These are phyloP conservation scores for Elaeagnus macrophylla DNA, from an alignment of 306 rosid genomes.

Conservation along the genomic window DNA sequence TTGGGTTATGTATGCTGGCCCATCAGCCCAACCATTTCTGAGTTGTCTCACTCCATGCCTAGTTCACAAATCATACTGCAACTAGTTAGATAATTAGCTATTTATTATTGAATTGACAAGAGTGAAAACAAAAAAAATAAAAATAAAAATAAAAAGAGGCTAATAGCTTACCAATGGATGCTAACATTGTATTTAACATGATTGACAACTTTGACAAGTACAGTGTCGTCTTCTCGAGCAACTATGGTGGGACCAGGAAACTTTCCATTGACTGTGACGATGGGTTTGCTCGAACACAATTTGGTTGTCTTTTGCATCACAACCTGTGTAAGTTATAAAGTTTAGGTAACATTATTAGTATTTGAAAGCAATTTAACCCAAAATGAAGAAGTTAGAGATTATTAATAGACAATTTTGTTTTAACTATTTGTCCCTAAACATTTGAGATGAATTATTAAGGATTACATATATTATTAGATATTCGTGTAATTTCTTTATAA, in stretches of 20 bases:
- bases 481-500: too few species aligned
- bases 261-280: constrained; percentile 43
- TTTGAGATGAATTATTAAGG: too few species aligned
- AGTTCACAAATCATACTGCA: not conserved
- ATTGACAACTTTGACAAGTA: constrained; percentile 47
- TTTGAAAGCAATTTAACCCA: not conserved
- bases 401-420: too few species aligned
- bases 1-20: constrained; percentile 85
- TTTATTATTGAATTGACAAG: too few species aligned
- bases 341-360: not conserved
- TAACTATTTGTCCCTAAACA: too few species aligned
- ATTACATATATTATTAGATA: too few species aligned
- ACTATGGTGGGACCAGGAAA: constrained; percentile 49
- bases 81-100: not conserved
- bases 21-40: constrained; percentile 82
- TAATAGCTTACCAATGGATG: constrained; percentile 62
- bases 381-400: too few species aligned
- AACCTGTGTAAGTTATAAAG: constrained; percentile 18
- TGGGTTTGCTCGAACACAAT: constrained; percentile 41
- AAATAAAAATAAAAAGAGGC: too few species aligned
- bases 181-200: constrained; percentile 78
- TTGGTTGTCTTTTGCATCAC: constrained; percentile 34
- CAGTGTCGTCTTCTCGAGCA: constrained; percentile 44
- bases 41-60: constrained; percentile 85
- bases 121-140: too few species aligned